phyloP scores from a whole-genome alignment of 805 yeast species.

The Ogataea degrootiae region DNA sequence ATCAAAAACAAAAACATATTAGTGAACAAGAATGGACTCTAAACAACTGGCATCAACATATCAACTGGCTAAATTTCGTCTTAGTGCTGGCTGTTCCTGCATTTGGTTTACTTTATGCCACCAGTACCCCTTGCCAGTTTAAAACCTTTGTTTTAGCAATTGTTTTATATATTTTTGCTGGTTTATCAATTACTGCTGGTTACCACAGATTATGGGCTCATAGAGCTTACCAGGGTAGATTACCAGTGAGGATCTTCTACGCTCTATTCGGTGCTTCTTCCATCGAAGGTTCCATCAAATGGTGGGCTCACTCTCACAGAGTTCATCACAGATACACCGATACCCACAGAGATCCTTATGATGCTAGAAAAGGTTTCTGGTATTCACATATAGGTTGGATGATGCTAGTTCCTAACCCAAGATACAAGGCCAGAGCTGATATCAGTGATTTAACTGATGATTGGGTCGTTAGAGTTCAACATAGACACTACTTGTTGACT shows the following conservation, averaged over 20 bases:
- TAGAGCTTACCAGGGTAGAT: conserved; percentile 60
- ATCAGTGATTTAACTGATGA: conserved; percentile 74
- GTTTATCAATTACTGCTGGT: conserved; percentile 79
- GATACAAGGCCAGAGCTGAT: conserved; percentile 75
- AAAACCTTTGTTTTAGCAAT: conserved; percentile 46
- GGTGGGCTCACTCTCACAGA: conserved; percentile 89
- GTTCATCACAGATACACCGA: conserved; percentile 85
- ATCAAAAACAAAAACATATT: conserved; percentile 47
- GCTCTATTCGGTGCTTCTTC: conserved; percentile 82
- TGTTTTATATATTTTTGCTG: conserved; percentile 52
- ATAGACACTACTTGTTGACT: conserved; percentile 63
- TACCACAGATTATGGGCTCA: conserved; percentile 81
- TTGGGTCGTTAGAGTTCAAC: conserved; percentile 78
- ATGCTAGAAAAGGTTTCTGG: conserved; percentile 81
- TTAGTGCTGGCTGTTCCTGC: conserved; percentile 60
- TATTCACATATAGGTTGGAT: conserved; percentile 85
- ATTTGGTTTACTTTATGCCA: conserved; percentile 44
- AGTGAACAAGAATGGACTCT: conserved; percentile 77
- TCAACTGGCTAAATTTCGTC: conserved; percentile 72
- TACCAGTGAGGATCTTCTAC: conserved; percentile 57
- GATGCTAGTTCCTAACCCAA: conserved; percentile 76
- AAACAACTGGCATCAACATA: conserved; percentile 65
- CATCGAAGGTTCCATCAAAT: conserved; percentile 79
- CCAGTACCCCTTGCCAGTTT: conserved; percentile 42
- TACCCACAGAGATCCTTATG: conserved; percentile 79